Base-by-base conservation (phyloP, 2,329 filamentous ascomycete species). In the Sphaceloma murrayae region DNA sequence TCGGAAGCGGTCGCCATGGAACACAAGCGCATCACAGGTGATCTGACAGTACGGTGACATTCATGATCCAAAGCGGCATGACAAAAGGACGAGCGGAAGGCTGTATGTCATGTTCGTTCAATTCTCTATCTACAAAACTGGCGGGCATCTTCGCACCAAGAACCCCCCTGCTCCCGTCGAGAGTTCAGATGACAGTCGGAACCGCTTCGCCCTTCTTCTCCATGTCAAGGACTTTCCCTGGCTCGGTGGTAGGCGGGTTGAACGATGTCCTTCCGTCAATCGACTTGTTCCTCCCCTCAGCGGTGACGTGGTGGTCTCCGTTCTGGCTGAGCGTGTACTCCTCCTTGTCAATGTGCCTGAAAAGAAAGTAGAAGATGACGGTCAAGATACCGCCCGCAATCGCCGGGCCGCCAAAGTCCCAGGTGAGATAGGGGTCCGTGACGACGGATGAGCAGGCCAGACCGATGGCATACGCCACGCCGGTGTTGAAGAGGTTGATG, bases 301-400 rank as follows among this genome's bases (percentile, higher is more conserved):
- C 45, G 11, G 48, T 49, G 14, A 48, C 43, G 27, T 49, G 48
- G 43, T 49, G 45, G 27, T 49, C 48, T 7, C 43, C 43, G 19
- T 45, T 29, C 34, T 49, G 45, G 5, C 39, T 49, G 17, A 49
- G 47, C 21, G 46, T 51, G 24, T 55, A 54, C 44, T 53, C 54
- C 39, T 52, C 54, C 48, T 57, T 52, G 51, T 62, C 57, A 19
- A 74, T 54, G 34, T 65, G 54, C 19, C 57, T 62, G 51, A 73
- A 71, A 17, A 62, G 56, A 56, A 62, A 66, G 56, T 62, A 69
- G 53, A 74, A 74, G 43, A 73, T 52, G 18, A 67, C 52, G 0
- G 67, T 70, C 53, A 73, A 65, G 3, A 67, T 56, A 29, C 60
- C 63, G 2, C 73, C 62, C 5, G 65, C 69, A 33, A 74, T 69